Evolutionary conservation across 768 basidiomycete genomes (phyloP), one percentile per base, ranked within the genome.

Genomic region (Aureoboletus auriporus): DNA sequence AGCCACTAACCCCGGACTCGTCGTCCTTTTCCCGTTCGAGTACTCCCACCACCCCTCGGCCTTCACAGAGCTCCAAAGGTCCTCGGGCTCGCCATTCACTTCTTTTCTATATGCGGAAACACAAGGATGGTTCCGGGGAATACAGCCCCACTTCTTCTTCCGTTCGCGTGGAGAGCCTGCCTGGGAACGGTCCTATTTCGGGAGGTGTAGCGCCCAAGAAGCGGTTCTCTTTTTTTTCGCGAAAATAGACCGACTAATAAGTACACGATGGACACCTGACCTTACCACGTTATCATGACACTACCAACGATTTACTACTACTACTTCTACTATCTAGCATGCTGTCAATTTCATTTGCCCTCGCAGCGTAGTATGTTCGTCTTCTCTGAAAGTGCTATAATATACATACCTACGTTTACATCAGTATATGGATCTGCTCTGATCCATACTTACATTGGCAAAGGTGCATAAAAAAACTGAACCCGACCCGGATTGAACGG

Each of bases 401-500:
- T 48, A 39, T 46, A 56, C 31, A 33, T 37, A 55, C 20, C 39
- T 50, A 49, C 41, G 46, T 33, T 44, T 51, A 46, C 54, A 44
- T 31, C 37, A 27, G 17, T 8, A 33, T 44, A 39, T 36, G 31
- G 11, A 23, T 46, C 39, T 31, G 26, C 20, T 23, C 26, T 33
- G 28, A 39, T 23, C 20, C 20, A 23, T 23, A 23, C 20, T 23
- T 23, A 4, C 20, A 41, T n/a, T 4, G 14, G 3, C 10, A 6
- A 30, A 28, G 23, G 12, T 11, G 28, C 2, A n/a, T 35, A 23
- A 40, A 46, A 66, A 58, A 51, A 6, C 4, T 70, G 67, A 70
- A 66, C 70, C 69, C 68, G 58, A 71, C 71, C 69, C 69, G 71
- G 65, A 64, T 71, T 68, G 71, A 72, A 72, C 70, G 70, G 71